Conservation (phyloP, 768 basidiomycete species). For the Mycena amicta region DNA sequence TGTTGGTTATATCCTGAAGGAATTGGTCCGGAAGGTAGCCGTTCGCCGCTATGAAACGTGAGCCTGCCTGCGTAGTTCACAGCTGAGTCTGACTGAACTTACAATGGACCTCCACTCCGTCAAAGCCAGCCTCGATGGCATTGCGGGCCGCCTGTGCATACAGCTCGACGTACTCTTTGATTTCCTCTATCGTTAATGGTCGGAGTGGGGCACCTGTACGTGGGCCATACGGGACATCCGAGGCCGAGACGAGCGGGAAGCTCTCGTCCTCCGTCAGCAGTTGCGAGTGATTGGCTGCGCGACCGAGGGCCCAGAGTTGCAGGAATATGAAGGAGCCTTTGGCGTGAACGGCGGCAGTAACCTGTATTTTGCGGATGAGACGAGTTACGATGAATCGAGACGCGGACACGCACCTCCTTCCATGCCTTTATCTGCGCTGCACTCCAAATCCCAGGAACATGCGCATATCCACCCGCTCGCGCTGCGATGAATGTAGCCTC, state of each 20-base stretch:
- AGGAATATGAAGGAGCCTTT: too few relatives aligned
- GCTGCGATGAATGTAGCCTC: slow-evolving; percentile 46
- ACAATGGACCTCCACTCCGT: too few relatives aligned
- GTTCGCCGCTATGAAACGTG: slow-evolving; percentile 23
- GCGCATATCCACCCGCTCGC: too few relatives aligned
- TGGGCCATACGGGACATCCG: slow-evolving; percentile 16
- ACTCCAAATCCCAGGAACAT: too few relatives aligned
- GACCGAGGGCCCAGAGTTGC: slow-evolving; percentile 50
- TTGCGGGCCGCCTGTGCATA: too few relatives aligned
- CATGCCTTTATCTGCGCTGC: too few relatives aligned
- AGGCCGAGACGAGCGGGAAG: slow-evolving; percentile 30
- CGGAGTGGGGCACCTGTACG: slow-evolving; percentile 16
- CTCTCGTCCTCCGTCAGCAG: slow-evolving; percentile 2
- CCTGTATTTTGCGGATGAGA: too few relatives aligned
- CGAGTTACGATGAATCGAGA: too few relatives aligned
- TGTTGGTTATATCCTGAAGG: slow-evolving; percentile 42
- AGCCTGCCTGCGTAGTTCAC: not conserved
- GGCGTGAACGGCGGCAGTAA: slow-evolving; percentile 43
- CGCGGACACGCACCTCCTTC: too few relatives aligned
- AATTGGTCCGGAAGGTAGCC: slow-evolving; percentile 46
- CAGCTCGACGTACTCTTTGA: too few relatives aligned
- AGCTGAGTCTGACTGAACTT: not conserved
- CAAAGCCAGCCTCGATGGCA: too few relatives aligned
- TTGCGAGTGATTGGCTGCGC: slow-evolving; percentile 27
- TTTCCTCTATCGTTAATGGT: slow-evolving; percentile 39